Evolutionary conservation across 352 stramenopile species (phyloP).

Genomic region (Vaucheria bursata): DNA sequence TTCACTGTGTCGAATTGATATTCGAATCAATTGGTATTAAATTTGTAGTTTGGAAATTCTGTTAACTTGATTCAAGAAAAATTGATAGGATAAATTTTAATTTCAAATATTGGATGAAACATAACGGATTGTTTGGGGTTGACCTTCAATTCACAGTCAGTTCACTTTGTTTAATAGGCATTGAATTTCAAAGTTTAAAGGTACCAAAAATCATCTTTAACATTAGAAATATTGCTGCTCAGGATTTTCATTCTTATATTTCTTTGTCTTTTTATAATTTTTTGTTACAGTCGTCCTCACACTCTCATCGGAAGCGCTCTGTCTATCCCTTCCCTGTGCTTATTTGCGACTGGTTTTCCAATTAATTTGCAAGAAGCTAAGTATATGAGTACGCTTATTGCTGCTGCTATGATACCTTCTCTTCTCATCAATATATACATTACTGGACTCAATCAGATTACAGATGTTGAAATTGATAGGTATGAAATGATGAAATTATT

Average conservation of each 20-base stretch:
- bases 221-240: not conserved
- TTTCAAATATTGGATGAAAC: not conserved
- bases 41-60: not conserved
- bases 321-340: conserved; percentile 61
- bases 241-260: not conserved
- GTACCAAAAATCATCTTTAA: not conserved
- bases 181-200: not conserved
- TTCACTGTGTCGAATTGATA: not conserved
- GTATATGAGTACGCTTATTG: conserved; percentile 15
- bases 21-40: not conserved
- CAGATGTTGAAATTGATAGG: conserved; percentile 40
- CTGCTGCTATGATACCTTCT: conserved; percentile 59
- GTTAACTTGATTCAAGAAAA: not conserved
- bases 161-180: not conserved
- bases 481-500: not conserved
- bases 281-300: conserved; percentile 65
- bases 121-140: not conserved
- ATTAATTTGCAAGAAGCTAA: conserved; percentile 54
- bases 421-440: conserved; percentile 75
- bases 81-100: not conserved
- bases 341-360: conserved; percentile 42
- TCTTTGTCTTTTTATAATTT: no score
- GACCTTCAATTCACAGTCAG: not conserved
- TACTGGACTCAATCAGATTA: conserved; percentile 70
- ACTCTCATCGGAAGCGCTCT: conserved; percentile 69